These are phyloP conservation scores for Calocera cornea DNA, from an alignment of 768 basidiomycete genomes.

Conservation along the genomic window DNA sequence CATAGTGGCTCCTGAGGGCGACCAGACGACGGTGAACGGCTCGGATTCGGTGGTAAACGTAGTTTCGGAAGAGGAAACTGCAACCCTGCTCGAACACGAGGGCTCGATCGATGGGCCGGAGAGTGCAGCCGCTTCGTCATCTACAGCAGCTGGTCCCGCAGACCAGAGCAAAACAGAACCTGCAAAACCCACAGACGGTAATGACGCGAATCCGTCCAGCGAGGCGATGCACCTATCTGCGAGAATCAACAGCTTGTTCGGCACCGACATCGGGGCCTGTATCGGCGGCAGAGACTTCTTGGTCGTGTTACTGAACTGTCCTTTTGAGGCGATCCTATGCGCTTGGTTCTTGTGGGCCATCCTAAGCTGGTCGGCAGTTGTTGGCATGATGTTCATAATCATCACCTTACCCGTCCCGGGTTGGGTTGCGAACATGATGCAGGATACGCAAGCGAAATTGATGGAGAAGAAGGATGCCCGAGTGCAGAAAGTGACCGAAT, in stretches of 20 bases:
- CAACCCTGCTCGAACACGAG: too few relatives aligned
- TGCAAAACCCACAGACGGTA: too few relatives aligned
- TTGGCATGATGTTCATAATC: conserved; percentile 42
- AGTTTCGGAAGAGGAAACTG: too few relatives aligned
- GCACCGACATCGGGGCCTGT: conserved; percentile 42
- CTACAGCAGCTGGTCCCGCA: too few relatives aligned
- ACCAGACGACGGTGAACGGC: background rate
- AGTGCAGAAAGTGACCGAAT: conserved; percentile 48
- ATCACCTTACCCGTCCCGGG: conserved; percentile 47
- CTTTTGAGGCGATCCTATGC: conserved; percentile 31
- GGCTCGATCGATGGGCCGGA: too few relatives aligned
- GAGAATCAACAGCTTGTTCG: conserved; percentile 66
- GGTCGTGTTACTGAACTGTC: conserved; percentile 26
- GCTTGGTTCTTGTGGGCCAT: conserved; percentile 33
- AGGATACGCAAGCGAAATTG: conserved; percentile 35
- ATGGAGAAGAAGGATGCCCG: conserved; percentile 49
- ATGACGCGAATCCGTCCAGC: too few relatives aligned
- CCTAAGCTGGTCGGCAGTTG: conserved; percentile 45
- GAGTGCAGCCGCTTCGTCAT: too few relatives aligned
- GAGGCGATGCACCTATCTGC: too few relatives aligned
- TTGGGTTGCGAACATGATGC: conserved; percentile 36
- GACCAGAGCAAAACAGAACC: too few relatives aligned
- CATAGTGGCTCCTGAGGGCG: background rate
- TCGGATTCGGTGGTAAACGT: too few relatives aligned
- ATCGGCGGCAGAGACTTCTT: conserved; percentile 29